A percentile compares a stretch with the other conserved stretches of the same genome.
These are phyloP conservation scores for Oemleria cerasiformis DNA, from an alignment of 306 rosid species.

Conservation along the genomic window DNA sequence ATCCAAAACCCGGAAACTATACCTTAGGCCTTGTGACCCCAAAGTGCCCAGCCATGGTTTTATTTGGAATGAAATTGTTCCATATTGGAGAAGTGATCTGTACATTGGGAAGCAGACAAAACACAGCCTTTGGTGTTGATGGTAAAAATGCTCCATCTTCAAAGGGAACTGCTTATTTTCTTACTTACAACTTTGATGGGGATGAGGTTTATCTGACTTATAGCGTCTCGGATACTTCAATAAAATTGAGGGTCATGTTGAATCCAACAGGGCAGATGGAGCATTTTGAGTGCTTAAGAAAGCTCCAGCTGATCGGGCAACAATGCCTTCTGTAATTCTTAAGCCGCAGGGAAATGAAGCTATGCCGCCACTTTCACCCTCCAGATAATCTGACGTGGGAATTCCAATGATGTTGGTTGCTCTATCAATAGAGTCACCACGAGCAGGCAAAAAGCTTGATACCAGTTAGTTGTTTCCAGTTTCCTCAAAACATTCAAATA, in stretches of 20 bases:
- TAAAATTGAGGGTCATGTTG: background rate
- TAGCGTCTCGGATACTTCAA: background rate
- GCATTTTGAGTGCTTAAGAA: too few relatives aligned
- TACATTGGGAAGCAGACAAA: background rate
- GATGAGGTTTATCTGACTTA: background rate
- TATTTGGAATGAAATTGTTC: background rate
- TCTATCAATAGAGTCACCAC: too few relatives aligned
- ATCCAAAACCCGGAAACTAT: background rate
- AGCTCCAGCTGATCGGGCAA: too few relatives aligned
- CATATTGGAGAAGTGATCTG: background rate
- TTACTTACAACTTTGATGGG: background rate
- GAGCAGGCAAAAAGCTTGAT: too few relatives aligned
- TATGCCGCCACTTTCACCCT: too few relatives aligned
- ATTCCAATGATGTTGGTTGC: too few relatives aligned
- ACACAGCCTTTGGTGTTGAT: background rate
- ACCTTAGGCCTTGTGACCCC: slow-evolving; percentile 5
- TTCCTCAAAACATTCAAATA: too few relatives aligned
- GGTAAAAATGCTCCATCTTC: too few relatives aligned
- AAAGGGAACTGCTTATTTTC: background rate
- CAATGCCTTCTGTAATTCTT: too few relatives aligned
- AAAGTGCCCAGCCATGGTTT: background rate
- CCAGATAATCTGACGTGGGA: too few relatives aligned
- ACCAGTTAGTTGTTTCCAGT: too few relatives aligned
- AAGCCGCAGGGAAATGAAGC: too few relatives aligned
- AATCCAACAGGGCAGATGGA: background rate